These are phyloP conservation scores for Wickerhamomyces bisporus DNA, from an alignment of 805 yeast species.

Conservation along the genomic window DNA sequence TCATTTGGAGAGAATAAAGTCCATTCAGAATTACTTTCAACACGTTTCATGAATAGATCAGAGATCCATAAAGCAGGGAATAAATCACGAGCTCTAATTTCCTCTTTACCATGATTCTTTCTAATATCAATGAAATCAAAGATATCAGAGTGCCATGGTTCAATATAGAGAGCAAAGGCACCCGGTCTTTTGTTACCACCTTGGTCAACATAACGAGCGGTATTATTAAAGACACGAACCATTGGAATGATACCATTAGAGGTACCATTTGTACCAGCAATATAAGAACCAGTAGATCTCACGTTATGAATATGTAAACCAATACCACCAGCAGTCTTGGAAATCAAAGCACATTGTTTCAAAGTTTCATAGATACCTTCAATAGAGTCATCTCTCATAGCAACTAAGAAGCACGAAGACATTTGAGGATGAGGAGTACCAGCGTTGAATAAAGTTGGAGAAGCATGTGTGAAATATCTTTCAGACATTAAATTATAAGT, in stretches of 20 bases:
- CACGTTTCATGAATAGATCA: constrained; percentile 90
- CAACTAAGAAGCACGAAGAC: constrained; percentile 88
- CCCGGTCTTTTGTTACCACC: constrained; percentile 99
- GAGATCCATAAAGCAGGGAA: constrained; percentile 95
- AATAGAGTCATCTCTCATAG: constrained; percentile 90
- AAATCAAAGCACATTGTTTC: constrained; percentile 82
- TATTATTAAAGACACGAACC: constrained; percentile 91
- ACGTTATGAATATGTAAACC: constrained; percentile 88
- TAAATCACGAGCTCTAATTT: constrained; percentile 86
- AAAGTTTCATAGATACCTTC: constrained; percentile 92
- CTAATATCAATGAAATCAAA: constrained; percentile 82
- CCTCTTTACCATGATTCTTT: constrained; percentile 95
- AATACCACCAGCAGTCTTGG: constrained; percentile 94
- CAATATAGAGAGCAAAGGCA: constrained; percentile 89
- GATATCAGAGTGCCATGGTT: constrained; percentile 96
- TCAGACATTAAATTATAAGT: constrained; percentile 86
- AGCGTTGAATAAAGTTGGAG: constrained; percentile 94
- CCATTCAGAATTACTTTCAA: constrained; percentile 77
- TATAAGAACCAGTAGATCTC: constrained; percentile 83
- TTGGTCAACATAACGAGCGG: constrained; percentile 96
- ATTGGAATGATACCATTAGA: constrained; percentile 93
- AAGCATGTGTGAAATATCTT: constrained; percentile 87
- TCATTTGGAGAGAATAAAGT: constrained; percentile 84
- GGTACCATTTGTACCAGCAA: constrained; percentile 89
- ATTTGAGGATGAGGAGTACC: constrained; percentile 82